These are phyloP conservation scores for Pichia paraexigua DNA, from an alignment of 805 yeast species.

Conservation along the genomic window DNA sequence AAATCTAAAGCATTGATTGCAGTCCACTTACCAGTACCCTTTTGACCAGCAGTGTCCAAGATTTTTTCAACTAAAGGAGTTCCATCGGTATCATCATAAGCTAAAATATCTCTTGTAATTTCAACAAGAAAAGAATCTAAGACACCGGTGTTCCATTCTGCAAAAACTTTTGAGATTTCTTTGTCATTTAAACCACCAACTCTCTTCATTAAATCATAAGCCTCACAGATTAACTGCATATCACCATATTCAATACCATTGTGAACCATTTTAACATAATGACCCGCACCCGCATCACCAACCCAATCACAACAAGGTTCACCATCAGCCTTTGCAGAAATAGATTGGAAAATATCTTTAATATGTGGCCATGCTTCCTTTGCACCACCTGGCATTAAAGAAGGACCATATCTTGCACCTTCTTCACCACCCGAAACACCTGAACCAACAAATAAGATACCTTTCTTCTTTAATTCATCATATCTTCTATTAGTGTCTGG, in stretches of 20 bases:
- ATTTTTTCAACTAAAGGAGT: constrained; percentile 93
- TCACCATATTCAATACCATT: constrained; percentile 99
- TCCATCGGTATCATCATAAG: constrained; percentile 84
- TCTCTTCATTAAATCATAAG: constrained; percentile 92
- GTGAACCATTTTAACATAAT: constrained; percentile 99
- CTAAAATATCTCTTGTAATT: constrained; percentile 91
- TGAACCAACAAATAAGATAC: constrained; percentile 89
- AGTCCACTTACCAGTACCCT: constrained; percentile 99
- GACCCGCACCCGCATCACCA: constrained; percentile 98
- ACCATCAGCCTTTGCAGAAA: constrained; percentile 93
- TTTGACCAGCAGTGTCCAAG: constrained; percentile 95
- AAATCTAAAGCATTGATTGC: constrained; percentile 96
- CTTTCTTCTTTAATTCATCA: constrained; percentile 80
- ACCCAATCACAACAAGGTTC: constrained; percentile 99
- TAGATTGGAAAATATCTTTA: constrained; percentile 91
- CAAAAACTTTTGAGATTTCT: constrained; percentile 90
- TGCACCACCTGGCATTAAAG: constrained; percentile 99
- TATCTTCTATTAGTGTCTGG: constrained; percentile 97
- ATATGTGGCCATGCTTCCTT: constrained; percentile 98
- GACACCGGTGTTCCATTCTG: constrained; percentile 95
- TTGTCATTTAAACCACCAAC: constrained; percentile 82
- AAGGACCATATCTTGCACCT: constrained; percentile 99
- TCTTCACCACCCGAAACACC: constrained; percentile 99
- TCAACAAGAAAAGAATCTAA: constrained; percentile 94
- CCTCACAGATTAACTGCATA: constrained; percentile 98